These are phyloP conservation scores for Carpinus viminea DNA, from an alignment of 306 rosid species.

Conservation along the genomic window DNA sequence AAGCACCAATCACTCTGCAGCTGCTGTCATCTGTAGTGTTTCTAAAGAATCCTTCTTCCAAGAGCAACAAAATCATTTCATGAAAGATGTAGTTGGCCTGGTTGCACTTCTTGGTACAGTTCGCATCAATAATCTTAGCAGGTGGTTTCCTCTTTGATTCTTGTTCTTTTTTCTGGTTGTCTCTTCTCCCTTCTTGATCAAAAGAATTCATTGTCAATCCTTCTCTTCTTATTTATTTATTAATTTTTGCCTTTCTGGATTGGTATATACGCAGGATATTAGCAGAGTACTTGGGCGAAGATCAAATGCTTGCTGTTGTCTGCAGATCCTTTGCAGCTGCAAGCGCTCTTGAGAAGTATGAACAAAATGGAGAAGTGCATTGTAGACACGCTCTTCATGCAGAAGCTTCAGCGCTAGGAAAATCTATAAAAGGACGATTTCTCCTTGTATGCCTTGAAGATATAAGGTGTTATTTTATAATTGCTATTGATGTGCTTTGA, in stretches of 20 bases:
- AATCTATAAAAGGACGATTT: conserved; percentile 39
- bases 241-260: conserved; percentile 4
- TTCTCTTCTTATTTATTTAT: not conserved
- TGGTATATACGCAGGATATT: conserved; percentile 41
- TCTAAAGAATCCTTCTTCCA: conserved; percentile 14
- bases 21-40: conserved; percentile 36
- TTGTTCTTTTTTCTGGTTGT: not conserved
- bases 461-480: conserved; percentile 38
- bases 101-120: conserved; percentile 69
- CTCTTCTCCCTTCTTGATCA: not conserved
- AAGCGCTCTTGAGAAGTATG: conserved; percentile 43
- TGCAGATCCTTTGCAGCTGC: conserved; percentile 48
- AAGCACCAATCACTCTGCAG: conserved; percentile 42
- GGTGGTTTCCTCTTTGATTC: conserved; percentile 31
- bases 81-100: conserved; percentile 48
- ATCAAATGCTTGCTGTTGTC: conserved; percentile 58
- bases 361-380: conserved; percentile 45
- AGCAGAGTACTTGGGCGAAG: conserved; percentile 71
- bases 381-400: conserved; percentile 38
- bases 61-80: conserved; percentile 21
- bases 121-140: conserved; percentile 48
- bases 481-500: not conserved
- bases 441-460: conserved; percentile 54
- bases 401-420: conserved; percentile 41
- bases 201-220: not conserved